Conservation (phyloP, 768 basidiomycete genomes). For the Pisolithus sp. region DNA sequence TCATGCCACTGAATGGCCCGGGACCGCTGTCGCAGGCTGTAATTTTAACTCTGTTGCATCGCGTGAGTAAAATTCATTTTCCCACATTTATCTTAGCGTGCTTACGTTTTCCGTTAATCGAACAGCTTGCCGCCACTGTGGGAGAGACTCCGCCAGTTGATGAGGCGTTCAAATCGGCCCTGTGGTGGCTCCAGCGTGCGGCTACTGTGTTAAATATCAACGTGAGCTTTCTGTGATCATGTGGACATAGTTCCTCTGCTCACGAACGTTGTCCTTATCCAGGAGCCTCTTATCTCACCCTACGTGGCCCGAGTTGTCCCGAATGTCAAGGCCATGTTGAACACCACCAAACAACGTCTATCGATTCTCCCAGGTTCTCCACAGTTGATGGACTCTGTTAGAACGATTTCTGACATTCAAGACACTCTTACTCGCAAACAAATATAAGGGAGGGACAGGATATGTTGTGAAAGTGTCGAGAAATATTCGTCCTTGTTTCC, state of each 20-base stretch:
- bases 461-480: not conserved
- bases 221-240: conserved; percentile 32
- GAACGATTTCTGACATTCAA: conserved; percentile 69
- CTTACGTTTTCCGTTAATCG: not conserved
- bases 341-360: conserved; percentile 74
- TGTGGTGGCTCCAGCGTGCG: conserved; percentile 86
- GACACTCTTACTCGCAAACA: conserved; percentile 53
- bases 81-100: not conserved
- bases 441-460: conserved; percentile 6
- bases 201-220: conserved; percentile 66
- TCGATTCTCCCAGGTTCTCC: conserved; percentile 70
- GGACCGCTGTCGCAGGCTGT: conserved; percentile 78
- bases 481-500: no score
- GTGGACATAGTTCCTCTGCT: not conserved
- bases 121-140: conserved; percentile 65
- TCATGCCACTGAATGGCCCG: conserved; percentile 70
- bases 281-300: conserved; percentile 79
- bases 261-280: not conserved
- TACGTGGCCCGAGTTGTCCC: conserved; percentile 79
- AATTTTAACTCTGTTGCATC: conserved; percentile 73
- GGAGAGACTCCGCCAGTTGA: conserved; percentile 73
- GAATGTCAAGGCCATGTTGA: conserved; percentile 68
- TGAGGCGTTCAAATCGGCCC: conserved; percentile 71
- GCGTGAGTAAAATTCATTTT: conserved; percentile 43
- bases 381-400: conserved; percentile 58